These are phyloP conservation scores for Prunus mongolica DNA, from an alignment of 306 rosid genomes.

Conservation along the genomic window DNA sequence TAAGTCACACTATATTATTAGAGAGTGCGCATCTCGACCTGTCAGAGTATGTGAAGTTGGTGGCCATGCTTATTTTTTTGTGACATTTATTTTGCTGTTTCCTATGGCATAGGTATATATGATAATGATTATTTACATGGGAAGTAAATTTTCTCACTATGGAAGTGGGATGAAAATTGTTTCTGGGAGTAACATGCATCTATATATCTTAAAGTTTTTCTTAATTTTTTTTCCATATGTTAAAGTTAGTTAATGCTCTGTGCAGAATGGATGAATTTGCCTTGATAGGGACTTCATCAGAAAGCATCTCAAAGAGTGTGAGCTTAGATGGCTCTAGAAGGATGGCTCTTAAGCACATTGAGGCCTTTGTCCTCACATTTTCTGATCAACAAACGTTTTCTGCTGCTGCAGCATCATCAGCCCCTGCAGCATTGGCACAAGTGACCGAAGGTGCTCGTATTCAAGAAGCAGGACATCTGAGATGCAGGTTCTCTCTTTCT, in stretches of 20 bases:
- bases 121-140: no score
- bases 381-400: slow-evolving; percentile 89
- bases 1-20: no score
- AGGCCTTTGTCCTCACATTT: slow-evolving; percentile 76
- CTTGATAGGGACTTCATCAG: slow-evolving; percentile 65
- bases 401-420: slow-evolving; percentile 81
- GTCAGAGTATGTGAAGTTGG: no score
- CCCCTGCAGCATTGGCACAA: slow-evolving; percentile 86
- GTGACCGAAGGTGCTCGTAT: slow-evolving; percentile 94
- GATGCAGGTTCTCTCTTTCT: slow-evolving; percentile 80
- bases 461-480: slow-evolving; percentile 94
- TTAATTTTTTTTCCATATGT: not conserved
- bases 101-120: not conserved
- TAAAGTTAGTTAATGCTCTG: slow-evolving; percentile 18
- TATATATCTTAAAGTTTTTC: not conserved
- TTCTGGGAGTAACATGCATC: not conserved
- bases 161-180: not conserved
- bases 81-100: not conserved
- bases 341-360: slow-evolving; percentile 92
- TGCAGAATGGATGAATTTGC: slow-evolving; percentile 98
- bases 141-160: not conserved
- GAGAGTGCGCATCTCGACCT: no score
- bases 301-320: slow-evolving; percentile 74
- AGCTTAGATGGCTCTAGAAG: slow-evolving; percentile 92
- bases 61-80: no score